Base-by-base conservation (phyloP, 2,329 filamentous ascomycete genomes). In the Pseudogymnoascus sp. region DNA sequence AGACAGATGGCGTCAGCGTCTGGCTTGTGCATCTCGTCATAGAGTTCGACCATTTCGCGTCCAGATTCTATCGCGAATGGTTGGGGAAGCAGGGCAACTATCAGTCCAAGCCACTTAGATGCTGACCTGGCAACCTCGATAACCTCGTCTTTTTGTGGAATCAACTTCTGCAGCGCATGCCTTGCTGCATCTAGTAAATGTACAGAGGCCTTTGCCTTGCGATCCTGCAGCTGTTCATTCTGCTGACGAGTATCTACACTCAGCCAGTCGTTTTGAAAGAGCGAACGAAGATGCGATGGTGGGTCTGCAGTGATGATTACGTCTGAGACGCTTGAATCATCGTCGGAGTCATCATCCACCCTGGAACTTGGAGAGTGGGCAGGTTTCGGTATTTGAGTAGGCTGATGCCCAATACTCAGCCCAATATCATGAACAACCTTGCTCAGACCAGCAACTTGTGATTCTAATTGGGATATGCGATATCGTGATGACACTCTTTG, bases 171-270 rank as follows among this genome's bases (percentile, higher is more conserved):
- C 4, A 67, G 61, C 28, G 31, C 59, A 33, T 55, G 45, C 63
- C 65, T 65, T 16, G 62, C 65, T 21, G 31, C 35, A 55, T 64
- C 58, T 37, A 61, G 43, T 55, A 67, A 59, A 16, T 62, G 41
- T 37, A 59, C 45, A 37, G 59, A 61, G 28, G 59, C 38, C 43
- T 62, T 67, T 59, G 61, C 59, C 25, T 63, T 62, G 14, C 79
- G 3, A 78, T 81, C 9, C 76, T 79, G 78, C 80, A 70, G 45
- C 33, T 63, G 55, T 28, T 60, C 49, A 38, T 60, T 31, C 38
- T 63, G 38, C 25, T 59, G 35, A 67, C 65, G 12, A 69, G 63
- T 63, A 64, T 69, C 58, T 43, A 65, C 60, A 67, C 65, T 49
- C n/a, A 73, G 68, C 58, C 70, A 63, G 31, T 69, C 67, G 59